Evolutionary conservation across 345 rosid species (phyloP), one percentile per base, ranked within the genome.

Genomic region (Bruguiera gymnorhiza): DNA sequence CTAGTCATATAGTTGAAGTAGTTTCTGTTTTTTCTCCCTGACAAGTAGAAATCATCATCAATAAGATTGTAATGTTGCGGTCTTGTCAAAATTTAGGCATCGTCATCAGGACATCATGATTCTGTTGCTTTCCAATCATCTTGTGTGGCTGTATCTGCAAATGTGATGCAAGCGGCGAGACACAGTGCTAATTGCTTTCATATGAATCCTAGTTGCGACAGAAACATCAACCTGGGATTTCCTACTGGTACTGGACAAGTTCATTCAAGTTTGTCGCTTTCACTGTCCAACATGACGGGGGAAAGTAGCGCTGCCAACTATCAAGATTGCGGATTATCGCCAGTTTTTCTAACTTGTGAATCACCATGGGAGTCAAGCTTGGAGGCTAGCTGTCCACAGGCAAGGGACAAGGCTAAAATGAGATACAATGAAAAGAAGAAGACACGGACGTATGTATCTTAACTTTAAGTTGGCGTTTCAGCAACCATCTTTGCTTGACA

Each of bases 351-450:
- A 21, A 72, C 84, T 20, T 80, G 80, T 9, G 91, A 89, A 65
- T 74, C 93, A 0, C 91, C 90, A n/a, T 93, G 98, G 97, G 97
- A 88, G n/a, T 76, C 92, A 7, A 85, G 70, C 68, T 67, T 82
- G 68, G 94, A 88, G 73, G 76, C 69, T 51, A 75, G 81, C 60
- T 75, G 82, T 72, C 90, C 91, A 30, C 90, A 86, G 70, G 91
- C 91, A 43, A 87, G 97, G 62, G 81, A 82, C 60, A 77, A 80
- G 63, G 97, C 97, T 24, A 91, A 89, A 85, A 81, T 89, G 83
- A 83, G 97, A 81, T 88, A 93, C 86, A 83, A 81, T 2, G 96
- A 89, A 73, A 88, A 91, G 81, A 93, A 88, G 84, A 81, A 83
- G 74, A 86, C 88, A 30, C 71, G 95, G 64, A 70, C 54, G 97